A percentile compares a stretch with the other conserved stretches of the same genome.
Evolutionary conservation across 371 early-diverging fungal species (phyloP).

Genomic region (Haplosporangium sp.): DNA sequence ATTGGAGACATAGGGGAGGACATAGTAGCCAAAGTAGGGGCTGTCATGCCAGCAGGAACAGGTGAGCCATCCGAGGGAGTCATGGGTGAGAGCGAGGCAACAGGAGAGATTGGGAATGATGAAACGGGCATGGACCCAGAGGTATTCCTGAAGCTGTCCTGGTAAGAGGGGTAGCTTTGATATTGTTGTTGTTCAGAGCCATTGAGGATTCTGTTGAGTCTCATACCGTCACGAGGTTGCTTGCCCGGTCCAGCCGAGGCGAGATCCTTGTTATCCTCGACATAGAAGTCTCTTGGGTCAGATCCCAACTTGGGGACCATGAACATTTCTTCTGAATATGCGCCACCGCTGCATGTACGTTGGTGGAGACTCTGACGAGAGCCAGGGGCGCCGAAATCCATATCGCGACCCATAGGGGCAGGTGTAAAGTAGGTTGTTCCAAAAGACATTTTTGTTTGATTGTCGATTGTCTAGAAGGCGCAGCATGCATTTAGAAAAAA

Average conservation of each 20-base stretch:
- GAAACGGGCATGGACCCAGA: slow-evolving; percentile 27
- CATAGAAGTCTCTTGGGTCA: slow-evolving; percentile 45
- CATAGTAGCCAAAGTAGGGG: slow-evolving; percentile 55
- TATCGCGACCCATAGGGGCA: slow-evolving; percentile 41
- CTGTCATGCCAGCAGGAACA: slow-evolving; percentile 45
- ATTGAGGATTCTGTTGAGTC: slow-evolving; percentile 52
- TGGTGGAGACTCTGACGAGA: slow-evolving; percentile 33
- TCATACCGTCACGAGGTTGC: slow-evolving; percentile 49
- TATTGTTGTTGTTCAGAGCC: slow-evolving; percentile 36
- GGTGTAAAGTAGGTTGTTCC: slow-evolving; percentile 49
- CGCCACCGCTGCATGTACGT: slow-evolving; percentile 36
- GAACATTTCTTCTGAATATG: slow-evolving; percentile 48
- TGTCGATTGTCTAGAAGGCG: neutral
- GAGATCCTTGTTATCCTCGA: slow-evolving; percentile 34
- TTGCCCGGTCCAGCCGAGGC: slow-evolving; percentile 38
- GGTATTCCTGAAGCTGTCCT: slow-evolving; percentile 15
- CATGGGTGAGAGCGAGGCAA: slow-evolving; percentile 47
- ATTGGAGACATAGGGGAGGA: slow-evolving; percentile 51
- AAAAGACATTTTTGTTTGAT: slow-evolving; percentile 31
- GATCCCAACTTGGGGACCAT: slow-evolving; percentile 41
- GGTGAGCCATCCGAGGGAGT: slow-evolving; percentile 47
- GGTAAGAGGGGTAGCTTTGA: slow-evolving; percentile 30
- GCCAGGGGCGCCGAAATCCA: slow-evolving; percentile 26
- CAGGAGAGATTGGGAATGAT: slow-evolving; percentile 41
- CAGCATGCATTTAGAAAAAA: neutral